These are phyloP conservation scores for Crithidia thermophila DNA, from an alignment of 208 protist species.

Conservation along the genomic window DNA sequence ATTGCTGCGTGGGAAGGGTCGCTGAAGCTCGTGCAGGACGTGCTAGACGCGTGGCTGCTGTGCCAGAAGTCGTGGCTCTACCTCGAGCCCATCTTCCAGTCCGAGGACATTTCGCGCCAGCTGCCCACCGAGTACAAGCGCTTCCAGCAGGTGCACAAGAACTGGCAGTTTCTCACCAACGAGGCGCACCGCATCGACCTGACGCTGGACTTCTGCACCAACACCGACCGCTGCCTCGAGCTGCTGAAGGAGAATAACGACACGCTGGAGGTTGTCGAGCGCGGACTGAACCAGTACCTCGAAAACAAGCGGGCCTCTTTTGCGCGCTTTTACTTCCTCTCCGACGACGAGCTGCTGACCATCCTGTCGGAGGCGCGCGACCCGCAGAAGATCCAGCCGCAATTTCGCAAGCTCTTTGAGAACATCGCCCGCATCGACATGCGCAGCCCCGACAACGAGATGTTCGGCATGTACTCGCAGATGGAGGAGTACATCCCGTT, in stretches of 20 bases:
- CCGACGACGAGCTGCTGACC: constrained; percentile 92
- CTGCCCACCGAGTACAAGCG: constrained; percentile 94
- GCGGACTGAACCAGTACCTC: constrained; percentile 96
- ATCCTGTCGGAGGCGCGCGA: constrained; percentile 96
- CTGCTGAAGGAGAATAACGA: constrained; percentile 94
- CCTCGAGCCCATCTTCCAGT: constrained; percentile 97
- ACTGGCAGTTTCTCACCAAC: constrained; percentile 93
- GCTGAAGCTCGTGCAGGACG: constrained; percentile 89
- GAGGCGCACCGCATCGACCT: constrained; percentile 84
- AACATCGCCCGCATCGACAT: constrained; percentile 94
- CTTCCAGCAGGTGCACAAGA: constrained; percentile 94
- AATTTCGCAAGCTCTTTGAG: constrained; percentile 97
- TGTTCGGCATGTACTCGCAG: constrained; percentile 95
- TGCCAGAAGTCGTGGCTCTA: constrained; percentile 97
- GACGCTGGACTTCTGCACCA: constrained; percentile 83
- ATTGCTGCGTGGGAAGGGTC: constrained; percentile 93
- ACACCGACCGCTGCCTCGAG: constrained; percentile 80
- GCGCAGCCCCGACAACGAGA: constrained; percentile 88
- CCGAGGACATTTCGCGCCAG: constrained; percentile 96
- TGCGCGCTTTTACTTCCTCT: constrained; percentile 94
- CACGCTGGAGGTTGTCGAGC: constrained; percentile 96
- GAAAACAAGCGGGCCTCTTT: constrained; percentile 96
- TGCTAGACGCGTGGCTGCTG: constrained; percentile 95
- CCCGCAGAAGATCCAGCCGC: constrained; percentile 95
- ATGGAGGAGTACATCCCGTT: constrained; percentile 97